phyloP scores from a whole-genome alignment of 2,329 filamentous ascomycete species.

The Teratosphaeria nubilosa region DNA sequence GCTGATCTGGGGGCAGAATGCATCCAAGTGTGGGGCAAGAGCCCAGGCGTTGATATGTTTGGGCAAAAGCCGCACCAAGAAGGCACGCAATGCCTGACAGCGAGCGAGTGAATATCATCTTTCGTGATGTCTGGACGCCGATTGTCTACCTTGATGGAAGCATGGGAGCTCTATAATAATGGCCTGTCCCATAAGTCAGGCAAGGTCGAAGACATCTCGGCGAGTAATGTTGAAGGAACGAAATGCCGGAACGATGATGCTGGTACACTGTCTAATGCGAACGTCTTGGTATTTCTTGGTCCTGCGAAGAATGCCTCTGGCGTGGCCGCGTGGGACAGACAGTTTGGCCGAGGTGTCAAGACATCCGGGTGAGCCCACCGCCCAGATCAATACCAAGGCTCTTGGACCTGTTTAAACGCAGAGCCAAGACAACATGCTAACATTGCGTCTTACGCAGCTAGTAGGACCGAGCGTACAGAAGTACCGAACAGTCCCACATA shows the following conservation, averaged over 20 bases:
- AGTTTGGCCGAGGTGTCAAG: background rate
- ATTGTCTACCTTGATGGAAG: background rate
- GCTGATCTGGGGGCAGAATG: conserved; percentile 51
- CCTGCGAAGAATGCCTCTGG: background rate
- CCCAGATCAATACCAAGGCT: background rate
- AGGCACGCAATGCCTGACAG: background rate
- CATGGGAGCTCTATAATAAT: background rate
- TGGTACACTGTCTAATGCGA: background rate
- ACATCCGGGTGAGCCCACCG: background rate
- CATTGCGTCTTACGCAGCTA: background rate
- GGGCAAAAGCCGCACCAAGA: conserved; percentile 24
- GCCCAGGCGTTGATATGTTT: conserved; percentile 47
- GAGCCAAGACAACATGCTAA: background rate
- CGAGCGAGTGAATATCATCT: background rate
- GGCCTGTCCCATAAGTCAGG: background rate
- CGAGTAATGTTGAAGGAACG: background rate
- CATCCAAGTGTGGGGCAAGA: conserved; percentile 45
- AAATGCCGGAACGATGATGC: background rate
- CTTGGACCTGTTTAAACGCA: background rate
- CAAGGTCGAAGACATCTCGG: background rate
- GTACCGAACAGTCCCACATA: too few relatives aligned
- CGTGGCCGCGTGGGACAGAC: too few relatives aligned
- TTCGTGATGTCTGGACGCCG: background rate
- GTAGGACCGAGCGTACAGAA: background rate
- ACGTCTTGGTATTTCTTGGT: background rate